Base-by-base conservation (phyloP, 148 eudicot genomes). In the Selenicereus undatus region DNA sequence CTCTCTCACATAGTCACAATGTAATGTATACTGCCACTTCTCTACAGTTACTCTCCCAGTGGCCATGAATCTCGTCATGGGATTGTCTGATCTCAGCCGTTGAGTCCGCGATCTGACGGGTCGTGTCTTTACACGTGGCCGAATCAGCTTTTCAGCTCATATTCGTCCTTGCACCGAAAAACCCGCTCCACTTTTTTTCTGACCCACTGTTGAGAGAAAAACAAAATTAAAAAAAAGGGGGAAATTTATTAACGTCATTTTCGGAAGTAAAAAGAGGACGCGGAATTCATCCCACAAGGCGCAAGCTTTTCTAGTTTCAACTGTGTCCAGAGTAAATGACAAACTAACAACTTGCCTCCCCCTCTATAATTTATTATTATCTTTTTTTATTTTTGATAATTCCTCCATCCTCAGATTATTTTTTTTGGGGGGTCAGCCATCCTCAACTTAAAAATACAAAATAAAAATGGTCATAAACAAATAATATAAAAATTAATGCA, bases 181-280 rank as follows among this genome's bases (percentile, higher is more conserved):
- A 83, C 86, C 82, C 86, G 86, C 86, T 75, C 77, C 76, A 60
- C 82, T 83, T 83, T 56, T 32, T 82, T 83, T 83, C 82, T 76
- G 77, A 83, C 80, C 24, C 76, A 66, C 35, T 66, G 71, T 66
- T 8, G 68, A 60, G 20, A 22, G 43, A 39, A 39, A 39, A 39
- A 39, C 8, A 7, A 64, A 24, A 24, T 2, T 11, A 6, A 48
- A 74, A 26, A 8, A 48, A 48, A 73, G 45, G 14, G 10, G 26
- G n/a, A 73, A 39, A 14, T 36, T 42, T n/a, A 43, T 8, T 73
- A 1, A 45, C 42, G 27, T 42, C 75, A 73, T 73, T 64, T 8
- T 64, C 10, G 26, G 5, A 64, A 64, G 68, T 22, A 24, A 64
- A 21, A 24, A 64, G 29, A 64, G 68, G 68, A 64, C 68, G 68